Conservation (phyloP, 495 filamentous ascomycete species). For the Penicillium angulare region DNA sequence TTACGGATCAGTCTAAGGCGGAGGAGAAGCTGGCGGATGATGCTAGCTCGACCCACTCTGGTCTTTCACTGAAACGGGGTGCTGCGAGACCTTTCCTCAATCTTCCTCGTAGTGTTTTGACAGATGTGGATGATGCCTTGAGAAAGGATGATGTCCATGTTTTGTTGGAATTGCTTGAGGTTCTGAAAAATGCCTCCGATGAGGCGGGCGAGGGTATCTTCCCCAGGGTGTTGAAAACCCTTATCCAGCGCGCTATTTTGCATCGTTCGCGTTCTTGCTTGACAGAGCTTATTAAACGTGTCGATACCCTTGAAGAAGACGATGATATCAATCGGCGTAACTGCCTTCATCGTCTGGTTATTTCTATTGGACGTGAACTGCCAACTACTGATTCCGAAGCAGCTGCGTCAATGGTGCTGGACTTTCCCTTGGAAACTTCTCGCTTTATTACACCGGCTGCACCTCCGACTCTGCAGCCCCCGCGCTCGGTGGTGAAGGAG, state of each 20-base stretch:
- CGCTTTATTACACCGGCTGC: constrained; percentile 78
- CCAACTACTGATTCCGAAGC: constrained; percentile 52
- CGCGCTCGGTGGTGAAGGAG: constrained; percentile 53
- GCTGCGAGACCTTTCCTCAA: constrained; percentile 69
- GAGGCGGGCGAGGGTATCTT: constrained; percentile 46
- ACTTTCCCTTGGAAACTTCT: constrained; percentile 51
- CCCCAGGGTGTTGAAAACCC: constrained; percentile 66
- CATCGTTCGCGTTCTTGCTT: constrained; percentile 67
- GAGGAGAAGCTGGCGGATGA: constrained; percentile 72
- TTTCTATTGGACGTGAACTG: constrained; percentile 81
- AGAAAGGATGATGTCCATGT: constrained; percentile 66
- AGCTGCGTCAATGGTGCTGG: constrained; percentile 41
- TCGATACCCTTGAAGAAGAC: constrained; percentile 73
- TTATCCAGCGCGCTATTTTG: constrained; percentile 82
- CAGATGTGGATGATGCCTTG: constrained; percentile 74
- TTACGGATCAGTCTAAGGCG: constrained; percentile 48
- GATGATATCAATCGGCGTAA: constrained; percentile 94
- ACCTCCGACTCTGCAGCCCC: constrained; percentile 60
- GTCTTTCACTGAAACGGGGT: constrained; percentile 66
- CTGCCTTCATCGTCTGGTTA: constrained; percentile 87
- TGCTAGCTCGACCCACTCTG: constrained; percentile 66
- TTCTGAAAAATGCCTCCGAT: constrained; percentile 51
- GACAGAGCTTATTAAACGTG: constrained; percentile 60
- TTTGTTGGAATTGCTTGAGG: constrained; percentile 57
- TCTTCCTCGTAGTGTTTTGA: constrained; percentile 61